These are phyloP conservation scores for Arabis hirsuta DNA, from an alignment of 345 rosid genomes.

Conservation along the genomic window DNA sequence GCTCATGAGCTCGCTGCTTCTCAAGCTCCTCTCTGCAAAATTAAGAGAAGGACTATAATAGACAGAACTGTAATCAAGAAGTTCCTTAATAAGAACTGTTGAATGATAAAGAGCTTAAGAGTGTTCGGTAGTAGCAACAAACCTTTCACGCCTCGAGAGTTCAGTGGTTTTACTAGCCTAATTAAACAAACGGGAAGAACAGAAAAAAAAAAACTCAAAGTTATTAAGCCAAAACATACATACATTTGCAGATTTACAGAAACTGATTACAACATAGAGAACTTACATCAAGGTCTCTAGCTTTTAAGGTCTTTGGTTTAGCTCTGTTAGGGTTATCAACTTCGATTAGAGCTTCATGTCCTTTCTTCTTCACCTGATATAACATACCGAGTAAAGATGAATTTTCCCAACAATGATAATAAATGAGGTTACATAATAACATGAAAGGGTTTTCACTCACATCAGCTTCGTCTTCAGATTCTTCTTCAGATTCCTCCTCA, in stretches of 20 bases:
- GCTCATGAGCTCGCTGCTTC: constrained; percentile 95
- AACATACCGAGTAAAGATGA: constrained; percentile 1
- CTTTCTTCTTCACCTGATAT: constrained; percentile 73
- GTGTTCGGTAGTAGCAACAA: constrained; percentile 29
- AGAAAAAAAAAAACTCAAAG: not conserved
- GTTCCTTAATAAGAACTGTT: not conserved
- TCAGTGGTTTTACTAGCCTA: constrained; percentile 81
- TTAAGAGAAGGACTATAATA: not conserved
- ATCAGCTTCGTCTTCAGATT: constrained; percentile 46
- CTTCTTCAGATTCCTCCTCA: constrained; percentile 70
- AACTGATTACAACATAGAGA: not conserved
- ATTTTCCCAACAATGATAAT: not conserved
- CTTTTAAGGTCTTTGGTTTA: constrained; percentile 72
- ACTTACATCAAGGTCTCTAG: constrained; percentile 77
- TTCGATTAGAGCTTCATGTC: constrained; percentile 77
- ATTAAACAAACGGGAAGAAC: not conserved
- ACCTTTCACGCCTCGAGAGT: constrained; percentile 99
- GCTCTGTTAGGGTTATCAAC: constrained; percentile 85
- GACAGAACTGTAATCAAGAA: not conserved
- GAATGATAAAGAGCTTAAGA: not conserved
- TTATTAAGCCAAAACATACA: constrained; percentile 1
- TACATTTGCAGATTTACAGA: not conserved
- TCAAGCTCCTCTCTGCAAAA: constrained; percentile 84
- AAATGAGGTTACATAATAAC: not conserved
- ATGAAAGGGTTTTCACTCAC: constrained; percentile 26